Conservation (phyloP, 2,329 filamentous ascomycete genomes). For the Teratosphaeria zuluensis region DNA sequence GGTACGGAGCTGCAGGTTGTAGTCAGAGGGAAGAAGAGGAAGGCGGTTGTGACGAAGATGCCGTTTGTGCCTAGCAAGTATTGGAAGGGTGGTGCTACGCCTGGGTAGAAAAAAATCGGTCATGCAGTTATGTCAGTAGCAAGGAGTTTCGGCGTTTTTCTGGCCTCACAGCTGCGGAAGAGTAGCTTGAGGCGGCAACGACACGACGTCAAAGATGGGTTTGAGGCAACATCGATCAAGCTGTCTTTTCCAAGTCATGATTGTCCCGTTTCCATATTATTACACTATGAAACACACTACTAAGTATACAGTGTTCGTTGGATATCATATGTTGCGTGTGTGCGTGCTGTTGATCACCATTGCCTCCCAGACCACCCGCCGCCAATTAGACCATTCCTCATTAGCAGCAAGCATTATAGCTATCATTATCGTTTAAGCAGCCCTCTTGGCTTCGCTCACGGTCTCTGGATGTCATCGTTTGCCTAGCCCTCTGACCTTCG, state of each 20-base stretch:
- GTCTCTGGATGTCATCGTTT: not conserved
- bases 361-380: not conserved
- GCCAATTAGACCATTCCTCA: not conserved
- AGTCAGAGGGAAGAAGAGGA: conserved; percentile 66
- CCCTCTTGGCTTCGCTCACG: not conserved
- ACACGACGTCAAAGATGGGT: no score
- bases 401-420: not conserved
- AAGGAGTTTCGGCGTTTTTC: not conserved
- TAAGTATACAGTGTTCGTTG: not conserved
- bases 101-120: not conserved
- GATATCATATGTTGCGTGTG: not conserved
- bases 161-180: not conserved
- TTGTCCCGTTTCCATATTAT: not conserved
- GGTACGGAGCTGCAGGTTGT: conserved; percentile 72
- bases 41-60: conserved; percentile 74
- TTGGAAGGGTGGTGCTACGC: conserved; percentile 35
- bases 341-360: not conserved
- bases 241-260: not conserved
- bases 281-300: not conserved
- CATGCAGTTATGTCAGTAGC: not conserved
- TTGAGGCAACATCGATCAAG: not conserved
- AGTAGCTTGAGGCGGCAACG: no score
- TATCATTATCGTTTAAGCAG: not conserved
- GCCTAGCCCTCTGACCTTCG: not conserved
- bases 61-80: conserved; percentile 78